Percentiles rank a stretch among this genome's conserved stretches.
Evolutionary conservation across 2,329 filamentous ascomycete species (phyloP).

Genomic region (Aspergillus ochraceus): DNA sequence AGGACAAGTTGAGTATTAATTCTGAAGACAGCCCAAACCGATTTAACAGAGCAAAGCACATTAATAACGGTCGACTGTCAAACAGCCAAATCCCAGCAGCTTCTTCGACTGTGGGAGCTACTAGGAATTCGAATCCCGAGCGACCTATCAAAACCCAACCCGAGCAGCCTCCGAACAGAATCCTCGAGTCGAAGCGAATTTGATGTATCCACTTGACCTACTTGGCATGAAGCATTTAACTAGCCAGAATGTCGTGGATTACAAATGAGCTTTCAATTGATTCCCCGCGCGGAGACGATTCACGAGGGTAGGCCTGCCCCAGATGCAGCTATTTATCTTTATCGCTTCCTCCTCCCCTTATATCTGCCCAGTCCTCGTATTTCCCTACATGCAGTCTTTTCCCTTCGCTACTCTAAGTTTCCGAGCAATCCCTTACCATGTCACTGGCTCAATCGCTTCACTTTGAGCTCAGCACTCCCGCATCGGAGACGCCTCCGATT

Average conservation of each 20-base stretch:
- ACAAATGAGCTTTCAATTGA: background rate
- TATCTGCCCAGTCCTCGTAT: background rate
- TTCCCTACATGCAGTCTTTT: background rate
- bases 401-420: background rate
- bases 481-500: background rate
- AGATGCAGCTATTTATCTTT: background rate
- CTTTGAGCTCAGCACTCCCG: background rate
- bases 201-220: background rate
- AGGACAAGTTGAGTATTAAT: no score
- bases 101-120: no score
- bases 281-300: background rate
- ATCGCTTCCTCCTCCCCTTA: background rate
- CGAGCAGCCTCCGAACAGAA: background rate
- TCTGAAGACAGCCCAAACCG: no score
- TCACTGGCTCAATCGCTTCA: slow-evolving; percentile 1
- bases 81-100: no score
- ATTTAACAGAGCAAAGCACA: no score
- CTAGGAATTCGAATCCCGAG: background rate
- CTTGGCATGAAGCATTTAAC: no score
- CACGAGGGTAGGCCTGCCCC: background rate
- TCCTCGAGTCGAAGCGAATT: background rate
- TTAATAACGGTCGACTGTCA: no score
- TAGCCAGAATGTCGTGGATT: background rate
- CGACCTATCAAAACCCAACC: background rate
- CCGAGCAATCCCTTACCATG: background rate